Percentiles rank a stretch among this genome's conserved stretches.
phyloP scores from a whole-genome alignment of 192 early-diverging fungal genomes.

The Mycoemilia scoparia region DNA sequence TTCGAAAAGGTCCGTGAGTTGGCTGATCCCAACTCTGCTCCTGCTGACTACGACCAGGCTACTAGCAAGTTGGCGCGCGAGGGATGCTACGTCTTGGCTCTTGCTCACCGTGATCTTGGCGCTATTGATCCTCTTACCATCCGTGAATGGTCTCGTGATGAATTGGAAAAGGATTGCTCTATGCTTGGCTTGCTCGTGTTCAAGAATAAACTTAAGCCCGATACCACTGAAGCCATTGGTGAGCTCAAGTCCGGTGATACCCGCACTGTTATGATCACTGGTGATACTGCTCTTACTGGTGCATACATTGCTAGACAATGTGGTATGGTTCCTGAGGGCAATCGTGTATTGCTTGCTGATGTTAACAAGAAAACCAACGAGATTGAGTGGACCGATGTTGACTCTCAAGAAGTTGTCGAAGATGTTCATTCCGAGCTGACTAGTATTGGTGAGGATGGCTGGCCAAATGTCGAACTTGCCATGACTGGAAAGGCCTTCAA shows the following conservation, averaged over 20 bases:
- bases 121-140: slow-evolving; percentile 23
- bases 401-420: slow-evolving; percentile 19
- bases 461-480: slow-evolving; percentile 39
- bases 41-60: slow-evolving; percentile 32
- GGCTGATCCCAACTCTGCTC: slow-evolving; percentile 27
- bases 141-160: slow-evolving; percentile 27
- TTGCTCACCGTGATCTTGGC: slow-evolving; percentile 35
- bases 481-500: slow-evolving; percentile 53
- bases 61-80: slow-evolving; percentile 37
- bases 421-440: slow-evolving; percentile 6
- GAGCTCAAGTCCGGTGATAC: slow-evolving; percentile 49
- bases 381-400: slow-evolving; percentile 40
- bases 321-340: slow-evolving; percentile 23
- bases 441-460: slow-evolving; percentile 6
- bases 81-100: slow-evolving; percentile 59
- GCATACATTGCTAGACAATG: slow-evolving; percentile 46
- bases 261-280: slow-evolving; percentile 71
- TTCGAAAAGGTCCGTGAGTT: slow-evolving; percentile 53
- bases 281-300: slow-evolving; percentile 61
- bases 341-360: slow-evolving; percentile 32
- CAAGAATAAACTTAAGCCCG: slow-evolving; percentile 57
- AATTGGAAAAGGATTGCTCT: slow-evolving; percentile 36
- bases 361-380: slow-evolving; percentile 17
- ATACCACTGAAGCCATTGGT: slow-evolving; percentile 44
- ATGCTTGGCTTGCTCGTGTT: slow-evolving; percentile 53